A percentile compares a stretch with the other conserved stretches of the same genome.
These are phyloP conservation scores for Lagenidium sp. DNA, from an alignment of 352 stramenopile species.

Conservation along the genomic window DNA sequence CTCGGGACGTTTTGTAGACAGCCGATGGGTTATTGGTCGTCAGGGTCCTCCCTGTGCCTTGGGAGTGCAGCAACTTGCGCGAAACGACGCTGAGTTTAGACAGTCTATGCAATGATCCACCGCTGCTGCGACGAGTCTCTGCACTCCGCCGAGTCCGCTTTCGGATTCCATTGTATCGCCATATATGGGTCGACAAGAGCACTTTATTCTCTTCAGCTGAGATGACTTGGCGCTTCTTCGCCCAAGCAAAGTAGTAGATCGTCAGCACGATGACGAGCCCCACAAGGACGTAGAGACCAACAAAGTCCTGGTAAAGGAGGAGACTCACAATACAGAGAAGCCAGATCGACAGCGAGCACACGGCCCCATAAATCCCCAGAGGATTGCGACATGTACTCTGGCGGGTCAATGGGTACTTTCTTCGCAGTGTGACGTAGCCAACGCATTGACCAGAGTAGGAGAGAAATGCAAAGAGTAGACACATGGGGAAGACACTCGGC, in stretches of 20 bases:
- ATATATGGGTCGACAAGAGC: too few relatives aligned
- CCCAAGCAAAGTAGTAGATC: slow-evolving; percentile 9
- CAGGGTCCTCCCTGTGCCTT: too few relatives aligned
- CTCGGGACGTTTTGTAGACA: too few relatives aligned
- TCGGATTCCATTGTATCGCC: too few relatives aligned
- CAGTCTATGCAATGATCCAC: too few relatives aligned
- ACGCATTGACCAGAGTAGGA: slow-evolving; percentile 17
- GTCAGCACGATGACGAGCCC: slow-evolving; percentile 4
- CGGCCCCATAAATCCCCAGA: slow-evolving; percentile 7
- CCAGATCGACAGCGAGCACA: slow-evolving; percentile 13
- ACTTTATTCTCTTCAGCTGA: slow-evolving; percentile 16
- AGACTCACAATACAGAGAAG: slow-evolving; percentile 5
- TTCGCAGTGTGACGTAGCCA: slow-evolving; percentile 20
- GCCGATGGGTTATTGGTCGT: too few relatives aligned
- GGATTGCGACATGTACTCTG: slow-evolving; percentile 6
- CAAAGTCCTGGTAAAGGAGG: slow-evolving; percentile 6
- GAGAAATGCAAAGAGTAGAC: slow-evolving; percentile 10
- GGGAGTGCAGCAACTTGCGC: too few relatives aligned
- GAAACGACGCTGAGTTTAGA: too few relatives aligned
- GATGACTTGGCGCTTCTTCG: slow-evolving; percentile 15
- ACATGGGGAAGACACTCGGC: slow-evolving; percentile 10
- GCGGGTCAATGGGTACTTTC: slow-evolving; percentile 11
- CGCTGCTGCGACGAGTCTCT: too few relatives aligned
- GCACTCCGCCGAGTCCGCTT: too few relatives aligned
- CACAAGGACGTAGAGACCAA: slow-evolving; percentile 2